A percentile compares a stretch with the other conserved stretches of the same genome.
Evolutionary conservation across 306 rosid genomes (phyloP).

Genomic region (Lablab purpureus): DNA sequence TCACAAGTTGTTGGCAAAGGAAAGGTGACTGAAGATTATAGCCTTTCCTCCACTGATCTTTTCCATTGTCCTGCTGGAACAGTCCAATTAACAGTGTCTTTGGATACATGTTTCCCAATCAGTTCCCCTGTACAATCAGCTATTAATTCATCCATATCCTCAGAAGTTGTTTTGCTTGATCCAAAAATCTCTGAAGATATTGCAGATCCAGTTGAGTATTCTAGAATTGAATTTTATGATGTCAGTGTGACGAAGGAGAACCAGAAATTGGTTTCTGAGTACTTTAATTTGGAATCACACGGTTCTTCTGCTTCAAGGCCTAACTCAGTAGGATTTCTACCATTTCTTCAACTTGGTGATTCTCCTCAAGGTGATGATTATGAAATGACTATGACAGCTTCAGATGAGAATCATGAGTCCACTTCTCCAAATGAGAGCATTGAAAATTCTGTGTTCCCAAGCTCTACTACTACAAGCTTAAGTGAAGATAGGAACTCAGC

Average conservation of each 20-base stretch:
- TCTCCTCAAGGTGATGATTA: conserved; percentile 60
- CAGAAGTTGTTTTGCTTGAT: conserved; percentile 86
- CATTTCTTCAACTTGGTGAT: conserved; percentile 80
- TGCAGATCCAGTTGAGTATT: conserved; percentile 73
- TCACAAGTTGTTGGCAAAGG: conserved; percentile 73
- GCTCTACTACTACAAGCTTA: conserved; percentile 72
- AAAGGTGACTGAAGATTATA: conserved; percentile 69
- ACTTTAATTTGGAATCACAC: conserved; percentile 60
- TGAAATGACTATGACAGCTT: conserved; percentile 69
- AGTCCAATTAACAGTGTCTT: conserved; percentile 67
- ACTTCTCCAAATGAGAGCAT: conserved; percentile 67
- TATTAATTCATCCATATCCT: conserved; percentile 77
- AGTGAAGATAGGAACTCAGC: conserved; percentile 72
- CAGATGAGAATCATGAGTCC: conserved; percentile 55
- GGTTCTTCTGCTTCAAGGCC: conserved; percentile 49
- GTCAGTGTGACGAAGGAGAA: conserved; percentile 66
- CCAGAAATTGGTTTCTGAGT: conserved; percentile 86
- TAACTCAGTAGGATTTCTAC: conserved; percentile 55
- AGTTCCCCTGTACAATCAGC: conserved; percentile 49
- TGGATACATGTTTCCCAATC: conserved; percentile 55
- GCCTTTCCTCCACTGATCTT: conserved; percentile 95
- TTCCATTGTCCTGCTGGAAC: conserved; percentile 97
- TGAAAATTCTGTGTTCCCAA: conserved; percentile 68
- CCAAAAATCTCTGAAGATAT: conserved; percentile 60
- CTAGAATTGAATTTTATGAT: conserved; percentile 91